Base-by-base conservation (phyloP, 2,329 filamentous ascomycete species). In the Aspergillus sp. region DNA sequence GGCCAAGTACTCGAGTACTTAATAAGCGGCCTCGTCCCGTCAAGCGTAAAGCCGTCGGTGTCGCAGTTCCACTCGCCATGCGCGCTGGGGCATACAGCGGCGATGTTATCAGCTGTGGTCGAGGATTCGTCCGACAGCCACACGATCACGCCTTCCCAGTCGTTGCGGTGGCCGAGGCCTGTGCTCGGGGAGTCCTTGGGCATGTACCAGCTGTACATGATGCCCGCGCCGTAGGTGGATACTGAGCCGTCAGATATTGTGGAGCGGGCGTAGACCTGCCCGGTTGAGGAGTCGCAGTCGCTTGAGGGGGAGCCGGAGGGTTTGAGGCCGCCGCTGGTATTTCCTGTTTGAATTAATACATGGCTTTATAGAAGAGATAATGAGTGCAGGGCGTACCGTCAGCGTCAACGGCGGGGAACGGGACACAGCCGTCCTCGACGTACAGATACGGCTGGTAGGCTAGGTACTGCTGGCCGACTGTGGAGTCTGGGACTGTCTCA, bases 341-440 rank as follows among this genome's bases (percentile, higher is more conserved):
- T 37, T 37, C 3, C 17, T 11, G 2, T 46, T 49, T 25, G 1
- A 8, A 9, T 45, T 44, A 44, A 21, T 12, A 40, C n/a, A 15
- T 4, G 7, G 1, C 21, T 17, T 19, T 4, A 27, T 31, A 11
- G 11, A 12, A 3, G 14, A 3, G 17, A n/a, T 12, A 4, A 27
- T 6, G 23, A 12, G 15, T 19, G 19, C 2, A 11, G 8, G 11
- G 14, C 0, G 14, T 31, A 48, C 45, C 45, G 5, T 73, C 69
- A 0, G 77, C 77, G 60, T 88, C 82, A 1, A 88, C 85, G 1
- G 81, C 85, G 0, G 85, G 84, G 66, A 85, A 88, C 0, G 85
- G 84, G 8, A 87, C 84, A 60, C 85, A 88, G 46, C 85, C 85
- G 63, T 83, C 82, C 17, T 78, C 76, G 5, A 87, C 80, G 11